Conservation (phyloP, 1,284 basidiomycete genomes). For the Calocybe gambosa region DNA sequence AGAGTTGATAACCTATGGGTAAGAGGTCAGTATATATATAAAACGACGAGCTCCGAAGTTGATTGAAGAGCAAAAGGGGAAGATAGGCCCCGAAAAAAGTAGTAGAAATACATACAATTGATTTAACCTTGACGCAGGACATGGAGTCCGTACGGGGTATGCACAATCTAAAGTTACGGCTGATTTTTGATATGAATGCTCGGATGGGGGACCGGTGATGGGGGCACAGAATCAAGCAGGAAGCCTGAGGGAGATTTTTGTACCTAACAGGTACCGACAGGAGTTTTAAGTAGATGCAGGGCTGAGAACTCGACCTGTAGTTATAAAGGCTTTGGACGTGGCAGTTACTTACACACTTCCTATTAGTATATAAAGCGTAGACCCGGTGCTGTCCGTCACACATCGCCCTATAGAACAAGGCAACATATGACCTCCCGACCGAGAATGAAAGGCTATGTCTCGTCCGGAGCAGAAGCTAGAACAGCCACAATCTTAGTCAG, state of each 20-base stretch:
- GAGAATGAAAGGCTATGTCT: constrained; percentile 12
- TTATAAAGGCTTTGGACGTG: background rate
- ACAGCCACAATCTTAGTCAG: constrained; percentile 9
- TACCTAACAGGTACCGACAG: constrained; percentile 9
- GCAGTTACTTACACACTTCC: constrained; percentile 1
- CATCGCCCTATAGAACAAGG: constrained; percentile 4
- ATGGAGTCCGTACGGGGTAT: constrained; percentile 18
- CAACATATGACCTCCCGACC: constrained; percentile 2
- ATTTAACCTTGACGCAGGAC: constrained; percentile 27
- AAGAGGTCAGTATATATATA: constrained; percentile 15
- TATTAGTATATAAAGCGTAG: too few relatives aligned
- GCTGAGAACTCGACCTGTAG: background rate
- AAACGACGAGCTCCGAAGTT: constrained; percentile 3
- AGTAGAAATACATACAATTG: constrained; percentile 24
- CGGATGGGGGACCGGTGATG: constrained; percentile 2
- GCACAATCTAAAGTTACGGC: constrained; percentile 7
- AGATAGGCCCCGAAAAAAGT: constrained; percentile 3
- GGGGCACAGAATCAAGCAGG: constrained; percentile 1
- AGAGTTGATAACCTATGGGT: constrained; percentile 13
- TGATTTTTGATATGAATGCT: constrained; percentile 14
- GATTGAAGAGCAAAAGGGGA: constrained; percentile 2
- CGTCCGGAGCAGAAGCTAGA: constrained; percentile 7
- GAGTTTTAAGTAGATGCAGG: constrained; percentile 1
- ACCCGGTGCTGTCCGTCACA: too few relatives aligned
- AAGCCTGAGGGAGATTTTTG: constrained; percentile 8